Percentiles rank a stretch among this genome's conserved stretches.
Conservation (phyloP, 164 flowering plant species). For the Kalanchoe fedtschenkoi region DNA sequence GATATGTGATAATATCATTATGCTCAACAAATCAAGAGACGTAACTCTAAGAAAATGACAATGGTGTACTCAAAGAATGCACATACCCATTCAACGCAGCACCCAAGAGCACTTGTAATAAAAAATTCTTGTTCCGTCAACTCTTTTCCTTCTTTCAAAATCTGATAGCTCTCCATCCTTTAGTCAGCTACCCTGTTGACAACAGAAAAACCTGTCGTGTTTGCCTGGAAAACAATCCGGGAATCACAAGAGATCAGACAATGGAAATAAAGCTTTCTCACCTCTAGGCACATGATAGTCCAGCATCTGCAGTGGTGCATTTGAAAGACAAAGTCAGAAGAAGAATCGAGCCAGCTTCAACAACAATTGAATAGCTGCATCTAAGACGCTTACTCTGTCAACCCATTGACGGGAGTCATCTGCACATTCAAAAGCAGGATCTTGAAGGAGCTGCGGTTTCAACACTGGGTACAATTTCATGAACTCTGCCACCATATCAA, state of each 20-base stretch:
- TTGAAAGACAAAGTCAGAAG: no score
- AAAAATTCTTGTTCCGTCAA: constrained; percentile 59
- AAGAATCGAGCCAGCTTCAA: no score
- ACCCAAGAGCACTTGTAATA: constrained; percentile 69
- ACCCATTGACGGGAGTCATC: constrained; percentile 77
- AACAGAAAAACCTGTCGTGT: no score
- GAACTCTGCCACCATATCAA: no score
- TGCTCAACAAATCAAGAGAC: no score
- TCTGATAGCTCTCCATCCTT: constrained; percentile 85
- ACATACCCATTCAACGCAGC: constrained; percentile 99
- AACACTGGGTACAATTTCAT: constrained; percentile 44
- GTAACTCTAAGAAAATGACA: no score
- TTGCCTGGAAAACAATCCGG: no score
- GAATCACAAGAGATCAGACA: no score
- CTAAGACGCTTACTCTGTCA: constrained; percentile 62
- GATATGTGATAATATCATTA: no score
- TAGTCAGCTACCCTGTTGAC: constrained; percentile 66
- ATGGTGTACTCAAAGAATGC: no score
- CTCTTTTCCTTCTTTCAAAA: constrained; percentile 60
- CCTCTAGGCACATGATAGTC: constrained; percentile 97
- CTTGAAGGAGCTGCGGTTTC: constrained; percentile 72
- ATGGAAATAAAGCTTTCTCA: constrained; percentile 21
- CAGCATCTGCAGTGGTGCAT: constrained; percentile 80
- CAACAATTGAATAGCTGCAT: no score
- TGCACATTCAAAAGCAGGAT: constrained; percentile 75